Conservation (phyloP, 345 rosid genomes). For the Isatis tinctoria region DNA sequence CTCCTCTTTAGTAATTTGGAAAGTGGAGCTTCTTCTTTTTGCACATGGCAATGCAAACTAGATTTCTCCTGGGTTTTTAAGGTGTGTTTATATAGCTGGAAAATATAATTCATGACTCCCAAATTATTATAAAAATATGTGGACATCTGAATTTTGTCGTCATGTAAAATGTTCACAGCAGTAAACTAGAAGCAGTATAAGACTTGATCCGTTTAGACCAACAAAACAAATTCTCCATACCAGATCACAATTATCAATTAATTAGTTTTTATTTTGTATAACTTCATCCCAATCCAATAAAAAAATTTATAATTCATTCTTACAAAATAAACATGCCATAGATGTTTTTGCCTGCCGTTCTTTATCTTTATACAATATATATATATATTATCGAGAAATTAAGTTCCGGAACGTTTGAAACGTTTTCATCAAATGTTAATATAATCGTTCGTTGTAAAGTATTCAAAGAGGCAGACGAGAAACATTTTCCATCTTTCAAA, state of each 20-base stretch:
- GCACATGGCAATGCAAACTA: not conserved
- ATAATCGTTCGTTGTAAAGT: not conserved
- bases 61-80: not conserved
- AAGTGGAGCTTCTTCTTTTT: not conserved
- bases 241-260: not conserved
- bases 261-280: no score
- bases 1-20: not conserved
- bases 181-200: no score
- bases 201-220: not conserved
- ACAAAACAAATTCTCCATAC: not conserved
- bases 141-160: not conserved
- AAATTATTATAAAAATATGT: not conserved
- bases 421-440: not conserved
- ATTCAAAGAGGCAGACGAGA: not conserved
- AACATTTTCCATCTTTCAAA: not conserved
- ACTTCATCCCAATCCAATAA: not conserved
- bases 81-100: not conserved
- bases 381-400: not conserved
- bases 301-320: not conserved
- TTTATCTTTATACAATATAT: not conserved
- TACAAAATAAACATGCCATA: not conserved
- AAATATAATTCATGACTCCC: not conserved
- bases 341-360: not conserved
- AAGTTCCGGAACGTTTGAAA: not conserved
- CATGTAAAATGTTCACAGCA: not conserved